phyloP scores from a whole-genome alignment of 2,329 filamentous ascomycete species.

The Alternaria sp. region DNA sequence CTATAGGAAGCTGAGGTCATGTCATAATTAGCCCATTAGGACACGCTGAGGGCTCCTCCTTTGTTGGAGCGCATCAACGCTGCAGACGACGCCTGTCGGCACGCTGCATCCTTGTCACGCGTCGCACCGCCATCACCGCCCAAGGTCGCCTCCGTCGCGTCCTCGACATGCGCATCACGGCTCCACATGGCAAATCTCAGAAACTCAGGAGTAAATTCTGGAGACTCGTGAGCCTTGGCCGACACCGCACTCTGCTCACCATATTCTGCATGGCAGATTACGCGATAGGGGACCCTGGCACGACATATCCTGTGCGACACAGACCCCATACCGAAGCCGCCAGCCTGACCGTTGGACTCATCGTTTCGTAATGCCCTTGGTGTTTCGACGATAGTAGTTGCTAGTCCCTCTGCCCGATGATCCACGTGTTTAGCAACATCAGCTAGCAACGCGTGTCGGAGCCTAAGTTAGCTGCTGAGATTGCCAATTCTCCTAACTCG shows the following conservation, averaged over 20 bases:
- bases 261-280: conserved; percentile 34
- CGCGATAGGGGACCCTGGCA: conserved; percentile 32
- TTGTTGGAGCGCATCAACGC: conserved; percentile 30
- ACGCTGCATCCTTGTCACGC: conserved; percentile 16
- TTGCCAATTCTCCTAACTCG: conserved; percentile 27
- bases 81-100: conserved; percentile 16
- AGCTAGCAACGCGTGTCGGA: conserved; percentile 16
- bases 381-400: conserved; percentile 14
- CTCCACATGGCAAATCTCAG: neutral
- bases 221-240: conserved; percentile 9
- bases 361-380: conserved; percentile 21
- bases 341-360: conserved; percentile 18
- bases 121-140: conserved; percentile 11
- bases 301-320: conserved; percentile 36
- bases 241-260: conserved; percentile 26
- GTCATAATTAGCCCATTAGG: conserved; percentile 35
- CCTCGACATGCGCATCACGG: neutral
- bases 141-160: neutral
- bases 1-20: conserved; percentile 14
- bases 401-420: conserved; percentile 10
- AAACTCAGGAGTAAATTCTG: neutral
- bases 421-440: conserved; percentile 16
- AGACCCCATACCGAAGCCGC: conserved; percentile 28
- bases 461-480: conserved; percentile 22
- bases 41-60: conserved; percentile 23